Conservation (phyloP, 2,329 filamentous ascomycete genomes). For the Teratosphaeria viscida region DNA sequence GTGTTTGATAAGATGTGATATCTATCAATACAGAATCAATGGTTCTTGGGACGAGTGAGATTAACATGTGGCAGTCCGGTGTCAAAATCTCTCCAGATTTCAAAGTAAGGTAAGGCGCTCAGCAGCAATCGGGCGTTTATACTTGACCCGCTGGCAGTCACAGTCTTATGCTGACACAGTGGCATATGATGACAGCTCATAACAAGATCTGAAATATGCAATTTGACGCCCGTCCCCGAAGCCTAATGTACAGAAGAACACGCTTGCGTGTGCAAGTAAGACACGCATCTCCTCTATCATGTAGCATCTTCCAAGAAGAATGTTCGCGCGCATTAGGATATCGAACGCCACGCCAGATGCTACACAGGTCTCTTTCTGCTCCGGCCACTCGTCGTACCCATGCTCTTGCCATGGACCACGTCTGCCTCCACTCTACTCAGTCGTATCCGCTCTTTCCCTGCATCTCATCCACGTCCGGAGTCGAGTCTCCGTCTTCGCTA, state of each 20-base stretch:
- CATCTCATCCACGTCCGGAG: neutral
- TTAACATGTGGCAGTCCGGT: neutral
- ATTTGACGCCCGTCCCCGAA: neutral
- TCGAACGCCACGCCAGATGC: neutral
- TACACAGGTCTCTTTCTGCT: neutral
- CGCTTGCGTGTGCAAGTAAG: neutral
- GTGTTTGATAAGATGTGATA: slow-evolving; percentile 30
- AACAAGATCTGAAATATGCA: neutral
- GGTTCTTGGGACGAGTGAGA: neutral
- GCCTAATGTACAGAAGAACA: neutral
- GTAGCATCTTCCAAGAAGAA: neutral
- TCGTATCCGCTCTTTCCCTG: neutral
- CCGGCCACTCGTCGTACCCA: neutral
- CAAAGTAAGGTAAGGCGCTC: no score
- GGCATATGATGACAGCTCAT: neutral
- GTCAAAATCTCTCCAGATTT: neutral
- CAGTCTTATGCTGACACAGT: no score
- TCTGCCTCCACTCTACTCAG: neutral
- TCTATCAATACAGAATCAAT: neutral
- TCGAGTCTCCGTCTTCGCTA: neutral
- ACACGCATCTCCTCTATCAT: neutral
- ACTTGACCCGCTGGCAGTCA: no score
- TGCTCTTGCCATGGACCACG: neutral
- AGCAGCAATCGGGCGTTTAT: no score
- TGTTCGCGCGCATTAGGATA: neutral